Conservation (phyloP, 108 stramenopile genomes). For the Cyclotella cryptica region DNA sequence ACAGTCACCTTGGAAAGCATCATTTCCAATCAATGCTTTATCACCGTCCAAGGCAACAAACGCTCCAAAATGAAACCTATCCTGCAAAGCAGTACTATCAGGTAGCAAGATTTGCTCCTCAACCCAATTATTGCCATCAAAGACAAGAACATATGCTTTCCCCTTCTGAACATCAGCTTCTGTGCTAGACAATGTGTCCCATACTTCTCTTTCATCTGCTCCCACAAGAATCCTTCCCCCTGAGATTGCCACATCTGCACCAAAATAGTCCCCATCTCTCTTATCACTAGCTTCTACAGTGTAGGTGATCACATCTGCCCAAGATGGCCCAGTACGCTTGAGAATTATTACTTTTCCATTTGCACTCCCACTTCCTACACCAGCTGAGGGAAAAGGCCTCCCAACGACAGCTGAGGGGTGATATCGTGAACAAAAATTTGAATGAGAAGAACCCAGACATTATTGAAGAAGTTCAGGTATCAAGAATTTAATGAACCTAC, state of each 20-base stretch:
- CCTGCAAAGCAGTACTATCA: not conserved
- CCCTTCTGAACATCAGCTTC: slow-evolving; percentile 1
- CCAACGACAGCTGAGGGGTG: no score
- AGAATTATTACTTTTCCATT: slow-evolving; percentile 10
- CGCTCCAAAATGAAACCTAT: slow-evolving; percentile 12
- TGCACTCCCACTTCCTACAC: not conserved
- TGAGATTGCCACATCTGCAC: slow-evolving; percentile 1
- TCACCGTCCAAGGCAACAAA: slow-evolving; percentile 16
- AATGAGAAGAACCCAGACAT: not conserved
- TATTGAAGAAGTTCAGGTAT: not conserved
- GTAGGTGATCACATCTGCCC: not conserved
- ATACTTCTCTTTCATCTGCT: not conserved
- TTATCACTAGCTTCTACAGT: slow-evolving; percentile 1
- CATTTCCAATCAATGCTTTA: slow-evolving; percentile 14
- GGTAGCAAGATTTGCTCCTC: not conserved
- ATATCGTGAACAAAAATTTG: no score
- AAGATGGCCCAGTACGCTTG: not conserved
- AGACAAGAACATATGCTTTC: slow-evolving; percentile 7
- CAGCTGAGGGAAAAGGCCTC: no score
- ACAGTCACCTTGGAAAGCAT: not conserved
- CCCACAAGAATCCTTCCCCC: slow-evolving; percentile 6
- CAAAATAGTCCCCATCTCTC: slow-evolving; percentile 16
- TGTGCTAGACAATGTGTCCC: not conserved
- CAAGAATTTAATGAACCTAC: not conserved
- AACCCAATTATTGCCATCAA: not conserved